Base-by-base conservation (phyloP, 2,329 filamentous ascomycete genomes). In the Trichoderma sp. region DNA sequence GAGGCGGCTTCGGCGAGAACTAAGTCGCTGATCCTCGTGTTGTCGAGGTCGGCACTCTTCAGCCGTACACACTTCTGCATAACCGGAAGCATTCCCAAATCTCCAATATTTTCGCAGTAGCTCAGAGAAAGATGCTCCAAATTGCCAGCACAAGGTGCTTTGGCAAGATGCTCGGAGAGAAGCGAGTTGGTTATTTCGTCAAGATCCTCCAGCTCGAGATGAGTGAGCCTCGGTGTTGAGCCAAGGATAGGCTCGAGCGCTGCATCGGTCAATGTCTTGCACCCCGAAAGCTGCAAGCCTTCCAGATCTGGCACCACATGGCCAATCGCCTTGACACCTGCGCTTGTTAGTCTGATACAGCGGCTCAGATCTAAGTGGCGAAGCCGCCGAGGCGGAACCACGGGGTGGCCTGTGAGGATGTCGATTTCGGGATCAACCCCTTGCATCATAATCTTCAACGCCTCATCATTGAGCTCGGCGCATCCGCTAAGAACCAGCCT, bases 201-300 rank as follows among this genome's bases (percentile, higher is more conserved):
- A 14, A 98, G 87, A 79, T 98, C 95, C 83, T 99, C 97, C 3
- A 98, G 86, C 79, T 98, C 97, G 59, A 99, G 88, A 81, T 97
- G 94, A 0, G 94, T 95, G 21, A 99, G 89, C 6, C 89, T 88
- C 1, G 95, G 93, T 0, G 93, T 91, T 0, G 94, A 94, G 6
- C 91, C 91, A 3, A 98, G 85, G 24, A 98, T 87, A 1, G 91
- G 89, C 64, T 90, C 89, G 27, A 99, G 87, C 0, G 93, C 92
- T 0, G 88, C 88, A 80, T 98, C 94, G 0, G 91, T 94, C 68
- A 98, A 84, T 14, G 89, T 86, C n/a, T 88, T 87, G 81, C 95
- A 95, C 76, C 94, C 93, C 6, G 92, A 94, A 2, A 98, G 88
- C 78, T 96, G 93, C 3, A 99, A 88, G 0, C 94, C 95, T 85